A percentile compares a stretch with the other conserved stretches of the same genome.
phyloP scores from a whole-genome alignment of 1,284 basidiomycete species.

The Cryptococcus sp. region DNA sequence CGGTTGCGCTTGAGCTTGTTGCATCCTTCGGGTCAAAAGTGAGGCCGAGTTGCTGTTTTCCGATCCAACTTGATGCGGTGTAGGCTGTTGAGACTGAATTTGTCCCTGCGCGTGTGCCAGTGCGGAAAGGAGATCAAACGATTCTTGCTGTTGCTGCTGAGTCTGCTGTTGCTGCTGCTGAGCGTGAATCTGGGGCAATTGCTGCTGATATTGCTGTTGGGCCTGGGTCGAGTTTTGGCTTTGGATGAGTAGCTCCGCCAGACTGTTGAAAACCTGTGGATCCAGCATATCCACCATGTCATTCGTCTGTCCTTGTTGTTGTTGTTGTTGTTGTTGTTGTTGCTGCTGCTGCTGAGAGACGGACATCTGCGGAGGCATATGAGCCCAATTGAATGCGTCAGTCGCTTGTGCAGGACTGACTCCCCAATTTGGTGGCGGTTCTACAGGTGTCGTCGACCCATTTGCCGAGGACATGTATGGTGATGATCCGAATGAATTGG shows the following conservation, averaged over 20 bases:
- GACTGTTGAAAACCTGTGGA: slow-evolving; percentile 23
- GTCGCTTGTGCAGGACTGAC: neutral
- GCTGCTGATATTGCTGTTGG: neutral
- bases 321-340: slow-evolving; percentile 4
- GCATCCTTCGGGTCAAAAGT: neutral
- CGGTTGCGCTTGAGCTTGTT: neutral
- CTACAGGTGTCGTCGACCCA: slow-evolving; percentile 29
- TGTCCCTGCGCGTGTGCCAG: slow-evolving; percentile 2
- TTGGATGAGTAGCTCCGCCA: slow-evolving; percentile 29
- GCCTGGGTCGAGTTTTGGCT: slow-evolving; percentile 5
- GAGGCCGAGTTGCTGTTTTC: neutral
- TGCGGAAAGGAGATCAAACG: slow-evolving; percentile 2
- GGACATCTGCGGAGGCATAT: slow-evolving; percentile 6
- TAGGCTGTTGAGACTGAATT: slow-evolving; percentile 25
- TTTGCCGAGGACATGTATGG: neutral
- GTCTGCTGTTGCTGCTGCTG: slow-evolving; percentile 8
- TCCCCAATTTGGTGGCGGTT: slow-evolving; percentile 31
- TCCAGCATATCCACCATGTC: slow-evolving; percentile 22
- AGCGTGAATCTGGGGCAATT: slow-evolving; percentile 5
- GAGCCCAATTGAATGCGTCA: slow-evolving; percentile 13
- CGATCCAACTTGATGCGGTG: slow-evolving; percentile 3
- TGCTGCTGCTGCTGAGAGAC: slow-evolving; percentile 2
- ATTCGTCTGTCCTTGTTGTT: too few relatives aligned
- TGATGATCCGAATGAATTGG: slow-evolving; percentile 2
- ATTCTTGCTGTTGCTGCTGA: slow-evolving; percentile 5